A percentile compares a stretch with the other conserved stretches of the same genome.
phyloP scores from a whole-genome alignment of 371 early-diverging fungal genomes.

The Batrachochytrium dendrobatidis region DNA sequence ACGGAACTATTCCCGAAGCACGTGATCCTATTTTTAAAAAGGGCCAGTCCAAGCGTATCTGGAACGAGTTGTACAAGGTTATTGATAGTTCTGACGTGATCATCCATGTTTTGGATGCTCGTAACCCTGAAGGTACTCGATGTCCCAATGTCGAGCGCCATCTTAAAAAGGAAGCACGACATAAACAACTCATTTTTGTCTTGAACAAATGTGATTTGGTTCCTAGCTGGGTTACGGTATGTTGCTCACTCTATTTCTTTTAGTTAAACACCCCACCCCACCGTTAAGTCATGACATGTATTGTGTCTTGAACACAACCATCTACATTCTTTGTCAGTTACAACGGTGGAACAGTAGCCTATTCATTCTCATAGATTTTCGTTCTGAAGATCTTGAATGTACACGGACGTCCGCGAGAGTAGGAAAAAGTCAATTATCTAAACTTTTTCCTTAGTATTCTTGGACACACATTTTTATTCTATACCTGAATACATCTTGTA shows the following conservation, averaged over 20 bases:
- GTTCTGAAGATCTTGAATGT: conserved; percentile 29
- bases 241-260: conserved; percentile 15
- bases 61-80: conserved; percentile 97
- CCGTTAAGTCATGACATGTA: conserved; percentile 33
- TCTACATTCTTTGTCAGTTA: conserved; percentile 21
- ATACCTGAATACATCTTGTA: background rate
- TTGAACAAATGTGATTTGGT: conserved; percentile 99
- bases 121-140: conserved; percentile 97
- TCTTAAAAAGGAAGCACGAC: conserved; percentile 87
- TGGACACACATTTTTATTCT: conserved; percentile 18
- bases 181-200: conserved; percentile 98
- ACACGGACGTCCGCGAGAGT: conserved; percentile 23
- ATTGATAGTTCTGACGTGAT: conserved; percentile 98
- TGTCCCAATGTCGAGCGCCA: conserved; percentile 89
- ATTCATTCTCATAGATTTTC: conserved; percentile 18
- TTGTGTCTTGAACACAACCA: background rate
- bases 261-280: conserved; percentile 16
- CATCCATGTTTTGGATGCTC: conserved; percentile 97
- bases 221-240: conserved; percentile 97
- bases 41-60: conserved; percentile 97
- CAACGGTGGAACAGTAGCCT: conserved; percentile 33
- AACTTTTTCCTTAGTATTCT: conserved; percentile 18
- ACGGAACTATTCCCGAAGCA: background rate
- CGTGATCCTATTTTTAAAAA: conserved; percentile 84
- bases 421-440: conserved; percentile 9